phyloP scores from a whole-genome alignment of 148 eudicot species.

The Rhododendron vialii region DNA sequence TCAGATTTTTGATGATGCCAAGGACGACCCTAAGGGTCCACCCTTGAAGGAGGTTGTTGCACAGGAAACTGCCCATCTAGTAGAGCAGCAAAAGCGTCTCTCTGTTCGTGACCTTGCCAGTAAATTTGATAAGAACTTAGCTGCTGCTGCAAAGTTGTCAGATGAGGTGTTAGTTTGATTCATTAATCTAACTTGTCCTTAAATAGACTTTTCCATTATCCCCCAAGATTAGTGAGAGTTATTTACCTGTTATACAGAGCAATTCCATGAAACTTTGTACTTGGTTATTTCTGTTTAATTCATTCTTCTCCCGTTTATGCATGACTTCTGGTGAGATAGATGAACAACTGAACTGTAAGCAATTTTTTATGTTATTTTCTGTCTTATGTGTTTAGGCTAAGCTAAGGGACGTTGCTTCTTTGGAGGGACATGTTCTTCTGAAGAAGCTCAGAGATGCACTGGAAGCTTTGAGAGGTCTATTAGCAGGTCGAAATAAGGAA shows the following conservation, averaged over 20 bases:
- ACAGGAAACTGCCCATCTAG: slow-evolving; percentile 62
- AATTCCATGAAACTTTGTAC: not conserved
- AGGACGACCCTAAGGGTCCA: slow-evolving; percentile 54
- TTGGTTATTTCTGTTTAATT: not conserved
- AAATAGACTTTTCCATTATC: not conserved
- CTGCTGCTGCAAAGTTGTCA: slow-evolving; percentile 84
- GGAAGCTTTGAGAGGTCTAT: slow-evolving; percentile 75
- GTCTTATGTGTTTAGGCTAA: slow-evolving; percentile 54
- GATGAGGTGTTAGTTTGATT: slow-evolving; percentile 49
- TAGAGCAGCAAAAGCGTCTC: slow-evolving; percentile 84
- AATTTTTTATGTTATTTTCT: not conserved
- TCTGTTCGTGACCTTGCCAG: slow-evolving; percentile 94
- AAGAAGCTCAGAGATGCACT: slow-evolving; percentile 96
- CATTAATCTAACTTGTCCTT: not conserved
- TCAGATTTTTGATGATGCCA: slow-evolving; percentile 78
- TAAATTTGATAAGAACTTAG: slow-evolving; percentile 92
- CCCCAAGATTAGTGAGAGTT: not conserved
- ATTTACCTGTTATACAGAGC: not conserved
- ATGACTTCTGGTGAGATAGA: not conserved
- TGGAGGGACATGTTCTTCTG: slow-evolving; percentile 95
- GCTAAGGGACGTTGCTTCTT: slow-evolving; percentile 72
- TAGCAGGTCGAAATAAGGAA: slow-evolving; percentile 80
- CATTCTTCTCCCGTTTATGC: not conserved
- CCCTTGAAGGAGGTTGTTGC: slow-evolving; percentile 74
- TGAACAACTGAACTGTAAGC: not conserved